Conservation (phyloP, 768 basidiomycete species). For the Mrakia blollopis region DNA sequence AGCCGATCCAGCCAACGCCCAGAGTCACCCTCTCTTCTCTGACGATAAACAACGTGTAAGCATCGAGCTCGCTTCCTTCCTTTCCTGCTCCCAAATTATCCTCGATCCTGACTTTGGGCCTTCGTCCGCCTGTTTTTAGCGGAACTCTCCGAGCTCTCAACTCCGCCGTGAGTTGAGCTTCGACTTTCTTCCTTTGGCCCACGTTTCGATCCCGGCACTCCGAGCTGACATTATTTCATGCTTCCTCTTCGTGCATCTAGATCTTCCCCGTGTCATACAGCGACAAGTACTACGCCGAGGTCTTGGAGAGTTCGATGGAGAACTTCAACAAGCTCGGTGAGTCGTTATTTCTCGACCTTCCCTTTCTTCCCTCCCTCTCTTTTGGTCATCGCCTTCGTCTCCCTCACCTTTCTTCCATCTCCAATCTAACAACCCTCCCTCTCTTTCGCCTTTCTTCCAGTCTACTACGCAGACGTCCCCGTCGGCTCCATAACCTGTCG, state of each 20-base stretch:
- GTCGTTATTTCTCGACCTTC: not conserved
- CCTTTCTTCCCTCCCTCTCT: not conserved
- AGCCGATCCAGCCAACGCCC: constrained; percentile 18
- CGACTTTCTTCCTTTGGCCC: not conserved
- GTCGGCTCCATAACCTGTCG: constrained; percentile 32
- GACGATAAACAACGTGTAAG: constrained; percentile 29
- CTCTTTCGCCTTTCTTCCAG: constrained; percentile 3
- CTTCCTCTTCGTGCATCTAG: not conserved
- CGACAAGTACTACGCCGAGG: constrained; percentile 27
- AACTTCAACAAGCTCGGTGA: constrained; percentile 33
- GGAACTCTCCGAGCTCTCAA: constrained; percentile 30
- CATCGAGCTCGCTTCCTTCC: not conserved
- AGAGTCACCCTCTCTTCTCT: constrained; percentile 29
- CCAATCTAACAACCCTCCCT: not conserved
- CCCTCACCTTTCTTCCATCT: too few species aligned
- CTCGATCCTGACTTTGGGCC: not conserved
- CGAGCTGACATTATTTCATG: not conserved
- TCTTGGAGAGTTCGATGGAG: constrained; percentile 25
- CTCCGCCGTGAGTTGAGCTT: constrained; percentile 24
- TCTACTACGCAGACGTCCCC: constrained; percentile 33
- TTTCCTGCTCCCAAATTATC: too few species aligned
- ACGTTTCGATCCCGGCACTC: not conserved
- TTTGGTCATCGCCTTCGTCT: not conserved
- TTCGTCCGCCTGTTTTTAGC: not conserved
- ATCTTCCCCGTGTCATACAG: constrained; percentile 26